Conservation (phyloP, 805 yeast genomes). For the Kazachstania psychrophila region DNA sequence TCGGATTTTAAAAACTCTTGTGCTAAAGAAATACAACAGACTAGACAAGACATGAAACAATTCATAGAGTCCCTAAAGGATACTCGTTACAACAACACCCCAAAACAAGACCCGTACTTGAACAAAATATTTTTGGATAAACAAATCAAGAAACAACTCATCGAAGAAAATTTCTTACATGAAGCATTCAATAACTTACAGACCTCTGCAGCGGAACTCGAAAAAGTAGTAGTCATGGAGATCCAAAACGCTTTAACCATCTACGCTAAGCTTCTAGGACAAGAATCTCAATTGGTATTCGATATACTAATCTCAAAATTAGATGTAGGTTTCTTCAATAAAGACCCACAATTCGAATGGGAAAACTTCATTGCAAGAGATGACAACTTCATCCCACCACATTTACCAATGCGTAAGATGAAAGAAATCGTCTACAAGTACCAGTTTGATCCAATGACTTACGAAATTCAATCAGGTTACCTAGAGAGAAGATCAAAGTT, state of each 20-base stretch:
- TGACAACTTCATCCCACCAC: slow-evolving; percentile 56
- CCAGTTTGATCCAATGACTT: slow-evolving; percentile 60
- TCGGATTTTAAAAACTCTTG: slow-evolving; percentile 79
- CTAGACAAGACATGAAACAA: slow-evolving; percentile 46
- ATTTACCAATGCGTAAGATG: slow-evolving; percentile 50
- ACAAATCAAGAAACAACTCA: slow-evolving; percentile 66
- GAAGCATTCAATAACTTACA: slow-evolving; percentile 86
- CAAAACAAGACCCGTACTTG: slow-evolving; percentile 70
- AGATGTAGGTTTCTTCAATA: slow-evolving; percentile 60
- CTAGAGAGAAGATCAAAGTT: slow-evolving; percentile 87
- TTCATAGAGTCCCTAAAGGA: slow-evolving; percentile 57
- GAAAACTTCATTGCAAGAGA: slow-evolving; percentile 69
- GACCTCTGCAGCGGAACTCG: slow-evolving; percentile 80
- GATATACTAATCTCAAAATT: slow-evolving; percentile 57
- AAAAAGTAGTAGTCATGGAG: slow-evolving; percentile 77
- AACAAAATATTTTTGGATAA: slow-evolving; percentile 62
- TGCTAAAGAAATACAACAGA: slow-evolving; percentile 55
- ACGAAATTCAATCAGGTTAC: slow-evolving; percentile 63
- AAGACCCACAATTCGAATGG: slow-evolving; percentile 83
- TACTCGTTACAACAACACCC: slow-evolving; percentile 37
- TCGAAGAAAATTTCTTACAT: slow-evolving; percentile 77
- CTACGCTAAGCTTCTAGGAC: slow-evolving; percentile 61
- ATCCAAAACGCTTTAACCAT: slow-evolving; percentile 71
- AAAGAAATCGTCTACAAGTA: slow-evolving; percentile 57
- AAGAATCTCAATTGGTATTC: slow-evolving; percentile 64